These are phyloP conservation scores for Eucalyptus grandis DNA, from an alignment of 345 rosid genomes.

Conservation along the genomic window DNA sequence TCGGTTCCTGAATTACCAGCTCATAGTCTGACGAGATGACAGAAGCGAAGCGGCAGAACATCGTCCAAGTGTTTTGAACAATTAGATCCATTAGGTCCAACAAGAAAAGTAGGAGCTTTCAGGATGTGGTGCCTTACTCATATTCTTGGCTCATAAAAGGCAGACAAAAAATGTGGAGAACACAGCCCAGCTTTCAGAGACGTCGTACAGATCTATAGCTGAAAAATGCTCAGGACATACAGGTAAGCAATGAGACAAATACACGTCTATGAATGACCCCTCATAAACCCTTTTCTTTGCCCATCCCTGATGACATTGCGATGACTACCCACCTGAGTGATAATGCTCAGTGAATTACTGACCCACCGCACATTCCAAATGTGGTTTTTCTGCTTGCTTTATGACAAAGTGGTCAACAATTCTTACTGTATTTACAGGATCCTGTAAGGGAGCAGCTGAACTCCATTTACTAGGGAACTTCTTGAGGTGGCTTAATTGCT, in stretches of 20 bases:
- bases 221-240: background rate
- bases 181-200: background rate
- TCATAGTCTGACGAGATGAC: background rate
- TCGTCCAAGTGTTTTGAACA: background rate
- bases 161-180: background rate
- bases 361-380: constrained; percentile 8
- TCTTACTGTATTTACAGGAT: constrained; percentile 63
- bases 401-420: constrained; percentile 65
- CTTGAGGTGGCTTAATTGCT: constrained; percentile 46
- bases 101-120: background rate
- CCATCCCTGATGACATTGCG: background rate
- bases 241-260: background rate
- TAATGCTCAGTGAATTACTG: constrained; percentile 17
- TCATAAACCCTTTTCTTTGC: background rate
- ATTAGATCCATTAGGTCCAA: background rate
- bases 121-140: background rate
- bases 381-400: constrained; percentile 18
- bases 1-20: background rate
- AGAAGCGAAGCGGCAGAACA: background rate
- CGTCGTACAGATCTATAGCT: background rate
- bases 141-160: background rate
- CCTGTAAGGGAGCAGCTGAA: constrained; percentile 41
- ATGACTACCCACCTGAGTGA: background rate
- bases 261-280: background rate
- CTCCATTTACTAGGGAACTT: constrained; percentile 80